A percentile compares a stretch with the other conserved stretches of the same genome.
Evolutionary conservation across 179 eudicot genomes (phyloP).

Genomic region (Camellia oleifera): DNA sequence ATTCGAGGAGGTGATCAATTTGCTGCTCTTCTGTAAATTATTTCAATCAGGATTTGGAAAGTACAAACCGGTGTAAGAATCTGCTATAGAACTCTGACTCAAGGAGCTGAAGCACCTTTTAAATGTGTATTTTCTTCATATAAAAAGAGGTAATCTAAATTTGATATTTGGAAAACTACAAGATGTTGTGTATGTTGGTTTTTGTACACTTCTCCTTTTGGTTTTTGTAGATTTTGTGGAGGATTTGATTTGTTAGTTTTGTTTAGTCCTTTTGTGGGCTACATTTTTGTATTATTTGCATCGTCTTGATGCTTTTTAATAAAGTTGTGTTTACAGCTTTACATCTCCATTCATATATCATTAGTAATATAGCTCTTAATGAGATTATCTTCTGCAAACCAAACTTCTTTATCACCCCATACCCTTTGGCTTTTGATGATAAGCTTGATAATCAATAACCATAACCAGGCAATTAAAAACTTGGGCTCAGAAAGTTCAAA

Average conservation of each 20-base stretch:
- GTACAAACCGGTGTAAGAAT: not conserved
- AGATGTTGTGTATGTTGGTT: not conserved
- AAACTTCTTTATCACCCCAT: not conserved
- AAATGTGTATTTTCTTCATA: not conserved
- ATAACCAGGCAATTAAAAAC: not conserved
- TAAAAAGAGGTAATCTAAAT: not conserved
- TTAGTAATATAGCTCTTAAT: not conserved
- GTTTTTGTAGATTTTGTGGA: no score
- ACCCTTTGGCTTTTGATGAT: not conserved
- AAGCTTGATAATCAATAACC: not conserved
- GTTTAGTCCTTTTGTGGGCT: no score
- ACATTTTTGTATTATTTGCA: no score
- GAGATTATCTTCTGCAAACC: not conserved
- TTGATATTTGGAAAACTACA: not conserved
- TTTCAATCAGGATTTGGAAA: not conserved
- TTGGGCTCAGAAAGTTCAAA: not conserved
- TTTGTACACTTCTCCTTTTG: not conserved
- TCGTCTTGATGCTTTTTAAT: no score
- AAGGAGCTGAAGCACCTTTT: not conserved
- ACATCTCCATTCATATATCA: not conserved
- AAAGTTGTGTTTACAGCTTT: no score
- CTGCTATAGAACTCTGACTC: not conserved
- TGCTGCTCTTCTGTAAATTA: not conserved
- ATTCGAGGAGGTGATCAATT: not conserved
- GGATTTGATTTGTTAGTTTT: no score